These are phyloP conservation scores for Microbotryomycetes sp. DNA, from an alignment of 1,284 basidiomycete genomes.

Conservation along the genomic window DNA sequence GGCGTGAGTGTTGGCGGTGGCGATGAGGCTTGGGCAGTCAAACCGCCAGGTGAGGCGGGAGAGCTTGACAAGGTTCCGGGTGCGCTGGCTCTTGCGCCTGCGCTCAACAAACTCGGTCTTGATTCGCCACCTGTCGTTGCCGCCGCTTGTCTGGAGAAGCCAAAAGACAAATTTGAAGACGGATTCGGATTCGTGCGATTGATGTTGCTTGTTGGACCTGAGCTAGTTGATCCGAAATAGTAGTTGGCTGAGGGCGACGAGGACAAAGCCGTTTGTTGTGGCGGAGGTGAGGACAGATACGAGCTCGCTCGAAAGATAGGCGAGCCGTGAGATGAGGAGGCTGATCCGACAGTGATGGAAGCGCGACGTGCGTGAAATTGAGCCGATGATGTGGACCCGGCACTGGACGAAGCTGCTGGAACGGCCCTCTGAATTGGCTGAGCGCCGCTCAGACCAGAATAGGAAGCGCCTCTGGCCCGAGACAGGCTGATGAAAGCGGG, in stretches of 20 bases:
- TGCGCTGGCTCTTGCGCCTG: constrained; percentile 4
- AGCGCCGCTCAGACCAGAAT: constrained; percentile 2
- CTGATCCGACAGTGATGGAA: constrained; percentile 2
- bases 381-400: neutral
- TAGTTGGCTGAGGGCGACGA: constrained; percentile 7
- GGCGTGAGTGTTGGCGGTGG: neutral
- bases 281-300: constrained; percentile 14
- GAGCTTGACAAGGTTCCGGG: constrained; percentile 1
- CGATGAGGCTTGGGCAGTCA: constrained; percentile 3
- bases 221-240: constrained; percentile 1
- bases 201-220: constrained; percentile 9
- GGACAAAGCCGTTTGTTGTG: neutral
- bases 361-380: neutral
- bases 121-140: neutral
- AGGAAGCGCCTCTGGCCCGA: constrained; percentile 12
- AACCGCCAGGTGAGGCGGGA: neutral
- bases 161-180: constrained; percentile 7
- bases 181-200: neutral
- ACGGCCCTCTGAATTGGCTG: constrained; percentile 4
- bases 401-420: neutral
- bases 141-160: neutral
- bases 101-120: neutral
- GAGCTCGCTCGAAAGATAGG: constrained; percentile 28
- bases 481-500: constrained; percentile 30
- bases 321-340: constrained; percentile 3